Evolutionary conservation across 345 rosid species (phyloP).

Genomic region (Eucalyptus pauciflora): DNA sequence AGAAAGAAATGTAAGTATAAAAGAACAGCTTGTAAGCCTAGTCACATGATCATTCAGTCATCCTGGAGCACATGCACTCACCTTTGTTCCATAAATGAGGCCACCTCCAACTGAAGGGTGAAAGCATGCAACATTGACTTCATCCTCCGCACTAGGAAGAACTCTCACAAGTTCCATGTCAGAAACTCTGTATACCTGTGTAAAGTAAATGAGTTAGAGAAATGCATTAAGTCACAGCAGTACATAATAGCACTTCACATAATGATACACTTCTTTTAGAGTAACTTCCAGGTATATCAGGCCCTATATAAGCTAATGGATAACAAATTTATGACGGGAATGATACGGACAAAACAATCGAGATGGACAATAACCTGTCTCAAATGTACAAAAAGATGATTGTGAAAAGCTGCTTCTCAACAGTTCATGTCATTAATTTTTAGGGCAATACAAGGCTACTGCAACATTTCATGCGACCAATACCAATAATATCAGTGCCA

Average conservation of each 20-base stretch:
- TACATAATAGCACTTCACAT: neutral
- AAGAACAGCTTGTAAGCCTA: neutral
- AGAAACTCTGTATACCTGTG: constrained; percentile 72
- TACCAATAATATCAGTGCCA: neutral
- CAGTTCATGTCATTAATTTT: neutral
- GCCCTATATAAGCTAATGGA: neutral
- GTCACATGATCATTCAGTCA: neutral
- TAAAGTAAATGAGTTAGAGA: neutral
- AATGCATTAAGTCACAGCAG: neutral
- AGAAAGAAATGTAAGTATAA: neutral
- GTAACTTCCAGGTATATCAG: neutral
- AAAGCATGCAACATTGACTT: constrained; percentile 85
- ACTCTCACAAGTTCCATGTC: constrained; percentile 87
- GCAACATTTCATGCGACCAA: neutral
- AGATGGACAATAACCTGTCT: neutral
- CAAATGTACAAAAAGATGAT: neutral
- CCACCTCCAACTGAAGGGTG: constrained; percentile 87
- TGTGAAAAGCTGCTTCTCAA: neutral
- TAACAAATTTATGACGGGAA: neutral
- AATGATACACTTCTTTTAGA: neutral
- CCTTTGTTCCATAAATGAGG: constrained; percentile 91
- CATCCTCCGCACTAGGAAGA: constrained; percentile 85
- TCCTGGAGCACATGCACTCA: neutral
- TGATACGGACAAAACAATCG: neutral
- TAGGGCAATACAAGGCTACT: neutral